phyloP scores from a whole-genome alignment of 805 yeast species.

The Wickerhamiella cacticola region DNA sequence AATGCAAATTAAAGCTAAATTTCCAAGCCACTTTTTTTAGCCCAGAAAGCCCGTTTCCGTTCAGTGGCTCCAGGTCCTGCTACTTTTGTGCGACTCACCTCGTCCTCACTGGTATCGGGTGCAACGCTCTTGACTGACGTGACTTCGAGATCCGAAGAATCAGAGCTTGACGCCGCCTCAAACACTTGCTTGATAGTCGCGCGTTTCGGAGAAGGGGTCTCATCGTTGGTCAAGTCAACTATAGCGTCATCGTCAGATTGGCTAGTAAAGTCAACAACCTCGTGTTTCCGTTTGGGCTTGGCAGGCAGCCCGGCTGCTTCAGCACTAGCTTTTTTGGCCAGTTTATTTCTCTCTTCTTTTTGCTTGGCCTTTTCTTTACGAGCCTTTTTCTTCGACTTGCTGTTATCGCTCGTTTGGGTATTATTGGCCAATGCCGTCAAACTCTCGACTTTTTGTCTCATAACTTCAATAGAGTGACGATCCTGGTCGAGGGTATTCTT shows the following conservation, averaged over 20 bases:
- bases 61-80: constrained; percentile 3
- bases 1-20: background rate
- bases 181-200: background rate
- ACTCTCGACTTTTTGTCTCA: background rate
- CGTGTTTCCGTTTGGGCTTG: background rate
- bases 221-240: background rate
- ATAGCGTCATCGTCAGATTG: background rate
- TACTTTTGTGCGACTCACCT: constrained; percentile 8
- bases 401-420: background rate
- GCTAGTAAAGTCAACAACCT: background rate
- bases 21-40: constrained; percentile 4
- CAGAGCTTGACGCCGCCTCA: constrained; percentile 5
- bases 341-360: background rate
- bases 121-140: background rate
- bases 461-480: constrained; percentile 8
- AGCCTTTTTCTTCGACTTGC: background rate
- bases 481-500: constrained; percentile 5
- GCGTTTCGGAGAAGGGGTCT: background rate
- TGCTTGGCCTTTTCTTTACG: background rate
- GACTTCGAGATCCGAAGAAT: background rate
- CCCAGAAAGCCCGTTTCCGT: constrained; percentile 4
- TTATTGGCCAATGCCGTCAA: background rate
- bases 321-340: background rate
- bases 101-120: background rate
- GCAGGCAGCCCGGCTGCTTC: background rate